These are phyloP conservation scores for Nymphaea thermarum DNA, from an alignment of 164 flowering plant genomes.

Conservation along the genomic window DNA sequence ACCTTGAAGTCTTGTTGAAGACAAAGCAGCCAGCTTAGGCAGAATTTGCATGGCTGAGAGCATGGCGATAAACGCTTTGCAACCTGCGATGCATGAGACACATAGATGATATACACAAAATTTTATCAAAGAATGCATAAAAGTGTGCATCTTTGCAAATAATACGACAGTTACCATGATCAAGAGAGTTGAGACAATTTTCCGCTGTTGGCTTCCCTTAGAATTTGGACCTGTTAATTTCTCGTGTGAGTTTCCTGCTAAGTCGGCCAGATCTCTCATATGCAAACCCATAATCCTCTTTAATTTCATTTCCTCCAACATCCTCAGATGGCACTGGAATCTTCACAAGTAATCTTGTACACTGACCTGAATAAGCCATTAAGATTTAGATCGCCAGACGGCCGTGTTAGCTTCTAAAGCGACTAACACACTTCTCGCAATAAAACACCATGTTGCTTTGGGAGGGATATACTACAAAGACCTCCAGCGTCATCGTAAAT, in stretches of 20 bases:
- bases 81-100: neutral
- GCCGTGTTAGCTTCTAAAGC: too few species aligned
- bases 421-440: neutral
- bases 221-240: too few species aligned
- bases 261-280: too few species aligned
- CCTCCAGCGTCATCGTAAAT: slow-evolving; percentile 5
- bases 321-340: too few species aligned
- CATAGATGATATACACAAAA: neutral
- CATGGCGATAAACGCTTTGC: neutral
- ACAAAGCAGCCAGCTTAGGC: neutral
- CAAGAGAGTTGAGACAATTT: neutral
- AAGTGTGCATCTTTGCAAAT: neutral
- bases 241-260: too few species aligned
- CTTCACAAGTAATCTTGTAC: too few species aligned
- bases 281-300: too few species aligned
- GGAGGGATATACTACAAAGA: neutral
- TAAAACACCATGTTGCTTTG: neutral
- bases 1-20: too few species aligned
- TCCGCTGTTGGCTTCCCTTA: too few species aligned
- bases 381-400: too few species aligned
- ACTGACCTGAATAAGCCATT: too few species aligned
- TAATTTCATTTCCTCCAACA: too few species aligned
- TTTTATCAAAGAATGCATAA: neutral
- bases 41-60: neutral
- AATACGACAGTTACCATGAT: neutral